Evolutionary conservation across 352 stramenopile species (phyloP).

Genomic region (Pythium periplocum): DNA sequence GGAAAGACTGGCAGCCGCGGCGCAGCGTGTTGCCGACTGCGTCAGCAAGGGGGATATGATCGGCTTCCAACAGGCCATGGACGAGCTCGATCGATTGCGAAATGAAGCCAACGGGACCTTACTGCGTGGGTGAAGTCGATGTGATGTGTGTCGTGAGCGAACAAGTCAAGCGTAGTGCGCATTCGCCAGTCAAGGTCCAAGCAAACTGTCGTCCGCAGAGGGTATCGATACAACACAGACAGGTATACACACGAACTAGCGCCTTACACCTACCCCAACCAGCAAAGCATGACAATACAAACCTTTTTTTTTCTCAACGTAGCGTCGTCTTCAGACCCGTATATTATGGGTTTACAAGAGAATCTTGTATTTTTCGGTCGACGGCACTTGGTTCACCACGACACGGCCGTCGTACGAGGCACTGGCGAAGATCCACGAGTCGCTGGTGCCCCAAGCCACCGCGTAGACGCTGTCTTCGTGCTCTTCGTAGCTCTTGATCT

Average conservation of each 20-base stretch:
- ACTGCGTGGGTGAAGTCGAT: constrained; percentile 45
- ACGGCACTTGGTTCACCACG: constrained; percentile 95
- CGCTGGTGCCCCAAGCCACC: constrained; percentile 89
- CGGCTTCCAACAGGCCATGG: constrained; percentile 77
- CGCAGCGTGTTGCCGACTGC: constrained; percentile 67
- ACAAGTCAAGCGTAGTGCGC: not conserved
- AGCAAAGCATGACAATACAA: too few species aligned
- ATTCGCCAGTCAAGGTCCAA: not conserved
- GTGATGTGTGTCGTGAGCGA: not conserved
- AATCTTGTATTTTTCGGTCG: constrained; percentile 99
- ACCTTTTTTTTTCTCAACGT: too few species aligned
- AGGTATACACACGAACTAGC: too few species aligned
- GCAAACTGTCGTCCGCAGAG: too few species aligned
- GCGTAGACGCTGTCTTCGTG: constrained; percentile 94
- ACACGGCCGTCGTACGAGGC: constrained; percentile 95
- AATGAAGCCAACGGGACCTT: constrained; percentile 68
- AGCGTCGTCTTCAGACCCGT: too few species aligned
- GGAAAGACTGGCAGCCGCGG: constrained; percentile 56
- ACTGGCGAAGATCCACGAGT: constrained; percentile 96
- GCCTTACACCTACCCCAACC: too few species aligned
- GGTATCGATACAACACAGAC: too few species aligned
- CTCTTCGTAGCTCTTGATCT: constrained; percentile 90
- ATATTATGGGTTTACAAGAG: constrained; percentile 72
- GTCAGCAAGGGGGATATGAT: constrained; percentile 76
- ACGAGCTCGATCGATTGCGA: constrained; percentile 70